Evolutionary conservation across 2,329 filamentous ascomycete genomes (phyloP), one percentile per base, ranked within the genome.

Genomic region (Cytospora piceicola): DNA sequence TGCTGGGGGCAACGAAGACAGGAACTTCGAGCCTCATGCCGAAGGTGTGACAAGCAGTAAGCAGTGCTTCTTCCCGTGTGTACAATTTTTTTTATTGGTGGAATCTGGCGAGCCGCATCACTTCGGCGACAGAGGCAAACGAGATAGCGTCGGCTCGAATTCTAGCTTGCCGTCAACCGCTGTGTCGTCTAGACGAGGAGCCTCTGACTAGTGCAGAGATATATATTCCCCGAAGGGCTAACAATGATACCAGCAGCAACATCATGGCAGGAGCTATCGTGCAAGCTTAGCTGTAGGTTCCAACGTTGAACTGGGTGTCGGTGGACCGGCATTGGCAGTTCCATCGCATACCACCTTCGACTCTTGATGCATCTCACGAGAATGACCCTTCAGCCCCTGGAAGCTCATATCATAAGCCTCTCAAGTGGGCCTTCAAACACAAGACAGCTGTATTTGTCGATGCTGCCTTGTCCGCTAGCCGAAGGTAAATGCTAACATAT

Each of bases 11-110:
- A 52, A 49, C 52, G 52, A 55, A 42, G 60, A 22, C 60, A 49
- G 52, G 20, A 55, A 46, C 54, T 55, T 46, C 49, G 52, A 34
- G 49, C 60, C 32, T 39, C 53, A n/a, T 56, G 7, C n/a, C 11
- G 46, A 49, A 11, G 46, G 46, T 56, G 60, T 63, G 51, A 57
- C 60, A 63, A 32, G 34, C 29, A 17, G 34, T 53, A 63, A 32
- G 34, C 29, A 17, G 34, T 63, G 56, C 29, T 49, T 24, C 14
- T 11, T 27, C 52, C n/a, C 11, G 30, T 56, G 42, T 52, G 53
- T 62, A 65, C 36, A 30, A 32, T 59, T n/a, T 65, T 59, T 49
- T 34, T 61, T 62, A 53, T 61, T 63, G 59, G 64, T 58, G 46
- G 54, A 65, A 57, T 54, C 46, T 46, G 30, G 29, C 60, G 42